A percentile compares a stretch with the other conserved stretches of the same genome.
These are phyloP conservation scores for Vigna reflexopilosa DNA, from an alignment of 306 rosid species.

Conservation along the genomic window DNA sequence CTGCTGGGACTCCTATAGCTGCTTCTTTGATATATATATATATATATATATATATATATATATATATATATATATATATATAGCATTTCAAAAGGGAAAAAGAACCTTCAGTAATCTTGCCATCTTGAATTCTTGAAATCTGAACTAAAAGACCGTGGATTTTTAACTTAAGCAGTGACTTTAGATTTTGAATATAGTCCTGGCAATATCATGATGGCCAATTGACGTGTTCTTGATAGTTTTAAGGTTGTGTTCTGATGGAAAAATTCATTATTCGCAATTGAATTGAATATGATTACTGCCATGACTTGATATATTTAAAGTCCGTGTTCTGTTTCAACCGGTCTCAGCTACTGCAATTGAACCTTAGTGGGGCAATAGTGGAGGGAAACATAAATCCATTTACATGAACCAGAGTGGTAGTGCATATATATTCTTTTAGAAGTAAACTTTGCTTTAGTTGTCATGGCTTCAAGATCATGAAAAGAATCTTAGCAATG, in stretches of 20 bases:
- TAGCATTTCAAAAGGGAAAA: background rate
- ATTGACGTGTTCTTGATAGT: background rate
- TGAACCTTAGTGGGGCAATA: background rate
- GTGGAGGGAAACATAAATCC: background rate
- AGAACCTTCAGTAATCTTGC: background rate
- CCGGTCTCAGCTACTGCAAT: background rate
- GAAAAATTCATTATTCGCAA: background rate
- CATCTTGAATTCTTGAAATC: conserved; percentile 4
- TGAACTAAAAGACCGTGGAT: background rate
- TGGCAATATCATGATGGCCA: background rate
- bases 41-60: background rate
- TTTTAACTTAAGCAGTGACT: background rate
- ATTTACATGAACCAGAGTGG: background rate
- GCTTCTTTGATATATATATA: background rate
- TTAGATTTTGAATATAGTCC: background rate
- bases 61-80: background rate
- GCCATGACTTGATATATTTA: background rate
- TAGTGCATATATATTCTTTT: background rate
- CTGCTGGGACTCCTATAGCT: background rate
- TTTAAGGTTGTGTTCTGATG: background rate
- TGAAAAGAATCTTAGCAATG: conserved; percentile 1
- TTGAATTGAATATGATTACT: background rate
- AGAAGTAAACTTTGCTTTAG: background rate
- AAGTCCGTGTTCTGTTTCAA: background rate
- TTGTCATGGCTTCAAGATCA: conserved; percentile 4